A percentile compares a stretch with the other conserved stretches of the same genome.
phyloP scores from a whole-genome alignment of 192 early-diverging fungal species.

The Cetraspora pellucida region DNA sequence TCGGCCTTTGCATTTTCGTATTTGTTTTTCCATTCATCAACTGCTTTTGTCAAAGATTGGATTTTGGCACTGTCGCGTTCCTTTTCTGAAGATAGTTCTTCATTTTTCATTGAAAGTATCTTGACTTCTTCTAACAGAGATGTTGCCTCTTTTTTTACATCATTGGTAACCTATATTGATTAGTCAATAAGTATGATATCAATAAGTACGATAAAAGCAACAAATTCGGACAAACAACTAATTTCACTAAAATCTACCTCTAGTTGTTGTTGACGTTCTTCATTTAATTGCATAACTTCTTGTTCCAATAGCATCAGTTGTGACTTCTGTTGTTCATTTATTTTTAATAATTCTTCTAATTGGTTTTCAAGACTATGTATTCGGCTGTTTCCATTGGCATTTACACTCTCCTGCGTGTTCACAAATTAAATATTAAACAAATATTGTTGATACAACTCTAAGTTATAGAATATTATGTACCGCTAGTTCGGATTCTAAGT shows the following conservation, averaged over 20 bases:
- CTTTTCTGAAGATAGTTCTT: slow-evolving; percentile 52
- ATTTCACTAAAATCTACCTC: slow-evolving; percentile 49
- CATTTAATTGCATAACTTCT: slow-evolving; percentile 64
- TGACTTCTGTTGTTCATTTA: slow-evolving; percentile 39
- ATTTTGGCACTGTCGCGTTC: slow-evolving; percentile 44
- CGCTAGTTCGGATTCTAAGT: slow-evolving; percentile 57
- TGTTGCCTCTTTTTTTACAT: slow-evolving; percentile 70
- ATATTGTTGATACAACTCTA: not conserved
- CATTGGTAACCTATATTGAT: slow-evolving; percentile 61
- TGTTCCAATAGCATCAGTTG: slow-evolving; percentile 51
- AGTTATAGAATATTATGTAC: not conserved
- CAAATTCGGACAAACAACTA: not conserved
- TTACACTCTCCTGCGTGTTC: not conserved
- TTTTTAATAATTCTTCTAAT: slow-evolving; percentile 41
- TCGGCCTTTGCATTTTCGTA: slow-evolving; percentile 54
- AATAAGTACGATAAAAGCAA: not conserved
- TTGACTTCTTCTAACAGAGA: slow-evolving; percentile 73
- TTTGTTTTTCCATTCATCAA: slow-evolving; percentile 47
- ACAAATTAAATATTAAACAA: not conserved
- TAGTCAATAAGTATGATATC: not conserved
- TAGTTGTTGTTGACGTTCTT: slow-evolving; percentile 74
- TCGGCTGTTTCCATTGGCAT: slow-evolving; percentile 31
- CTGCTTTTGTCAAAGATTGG: slow-evolving; percentile 43
- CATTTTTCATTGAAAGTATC: slow-evolving; percentile 60
- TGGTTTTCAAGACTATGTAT: slow-evolving; percentile 43